Evolutionary conservation across 257 asterid species (phyloP), one percentile per base, ranked within the genome.

Genomic region (Przewalskia tangutica): DNA sequence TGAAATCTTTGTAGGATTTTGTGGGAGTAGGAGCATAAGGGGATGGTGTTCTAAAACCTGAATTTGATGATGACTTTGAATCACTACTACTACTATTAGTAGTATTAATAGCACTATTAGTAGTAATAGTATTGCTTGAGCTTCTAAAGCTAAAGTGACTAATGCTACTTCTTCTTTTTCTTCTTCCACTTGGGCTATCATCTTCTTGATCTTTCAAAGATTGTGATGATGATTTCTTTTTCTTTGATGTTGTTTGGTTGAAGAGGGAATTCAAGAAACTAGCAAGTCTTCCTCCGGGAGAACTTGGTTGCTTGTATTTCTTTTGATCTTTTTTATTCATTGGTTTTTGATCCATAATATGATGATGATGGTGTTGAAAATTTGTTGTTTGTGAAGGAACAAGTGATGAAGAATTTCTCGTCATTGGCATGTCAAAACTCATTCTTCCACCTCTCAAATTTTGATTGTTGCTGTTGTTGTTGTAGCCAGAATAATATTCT

Each of bases 211-310:
- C 92, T 50, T 85, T 87, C 54, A 51, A 77, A 56, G 81, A 83
- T 11, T 82, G 79, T 7, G 82, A 90, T 27, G 32, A 27, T 36
- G 89, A 23, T 70, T 90, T 93, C 87, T 89, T 92, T 84, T 92
- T 93, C 84, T 86, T 94, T 2, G 85, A 83, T 23, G 90, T 70
- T 56, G 92, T 60, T 81, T 91, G 97, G 79, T 83, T 91, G 89
- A 95, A 90, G 8, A 95, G 87, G 9, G 98, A 89, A 48, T 92
- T 95, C 84, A 95, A 82, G 89, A 93, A 92, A 48, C 84, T 90
- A 13, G 98, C 95, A 12, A 95, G 85, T 62, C 85, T 89, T 8
- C 91, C 98, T 8, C 97, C 95, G 23, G 99, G 98, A 18, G 99
- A 93, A 79, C 95, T 95, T 1, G 99, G 98, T 81, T 91, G 97